Base-by-base conservation (phyloP, 129 eudicot genomes). In the Centrapalus pauciflorus region DNA sequence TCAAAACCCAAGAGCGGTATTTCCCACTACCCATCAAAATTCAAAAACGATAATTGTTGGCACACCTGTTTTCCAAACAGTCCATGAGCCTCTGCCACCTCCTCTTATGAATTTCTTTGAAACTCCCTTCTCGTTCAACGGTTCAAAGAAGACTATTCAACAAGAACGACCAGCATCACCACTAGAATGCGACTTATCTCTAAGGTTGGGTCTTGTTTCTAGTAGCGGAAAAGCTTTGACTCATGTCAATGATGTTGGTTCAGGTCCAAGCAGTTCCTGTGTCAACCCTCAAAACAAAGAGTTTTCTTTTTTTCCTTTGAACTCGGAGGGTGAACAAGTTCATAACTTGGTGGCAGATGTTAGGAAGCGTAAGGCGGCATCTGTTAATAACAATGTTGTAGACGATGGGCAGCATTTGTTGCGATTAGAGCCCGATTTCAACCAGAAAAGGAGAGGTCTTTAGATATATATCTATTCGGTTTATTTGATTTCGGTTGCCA, bases 161-260 rank as follows among this genome's bases (percentile, higher is more conserved):
- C 37, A 37, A 46, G 54, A 73, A 51, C 58, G 43, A 64, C 23
- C 64, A 51, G 55, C 78, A 52, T 76, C 69, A 58, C 27, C 3
- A 30, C 29, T 45, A 45, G 84, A 69, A 3, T 90, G 84, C 71
- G 97, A 90, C 54, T 76, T 87, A 65, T 87, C 97, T 50, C 69
- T 90, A 73, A 73, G 97, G 61, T 76, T 90, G 85, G 97, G 97
- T 35, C 74, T 61, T 14, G 74, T 57, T 70, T 69, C 83, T 7
- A 63, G 78, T 66, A 54, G 33, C 61, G 86, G 58, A 41, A 69
- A 77, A 55, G 74, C 50, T 55, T 50, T 62, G 61, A 51, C 64
- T 45, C 14, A 16, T 70, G 79, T 49, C 26, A 74, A 55, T 40
- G 76, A 49, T 46, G 71, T 69, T 49, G 78, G 77, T 71, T 64